Conservation (phyloP, 495 filamentous ascomycete genomes). For the Hypoxylon trugodes region DNA sequence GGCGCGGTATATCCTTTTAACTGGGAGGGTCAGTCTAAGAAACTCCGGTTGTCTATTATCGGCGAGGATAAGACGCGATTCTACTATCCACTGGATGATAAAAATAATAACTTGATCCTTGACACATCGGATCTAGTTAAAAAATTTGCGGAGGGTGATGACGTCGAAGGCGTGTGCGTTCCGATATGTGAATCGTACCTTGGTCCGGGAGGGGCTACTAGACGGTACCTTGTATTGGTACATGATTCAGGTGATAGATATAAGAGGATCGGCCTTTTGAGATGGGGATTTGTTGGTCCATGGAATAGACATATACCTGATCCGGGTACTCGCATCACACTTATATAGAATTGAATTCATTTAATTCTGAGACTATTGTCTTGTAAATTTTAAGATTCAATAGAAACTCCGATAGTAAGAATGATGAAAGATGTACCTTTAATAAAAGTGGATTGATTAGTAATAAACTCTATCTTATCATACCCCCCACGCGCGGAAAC, state of each 20-base stretch:
- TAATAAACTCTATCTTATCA: too few relatives aligned
- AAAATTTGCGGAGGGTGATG: not conserved
- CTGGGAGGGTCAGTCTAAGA: not conserved
- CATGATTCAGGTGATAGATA: not conserved
- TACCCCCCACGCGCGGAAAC: too few relatives aligned
- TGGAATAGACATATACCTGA: not conserved
- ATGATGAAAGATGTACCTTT: too few relatives aligned
- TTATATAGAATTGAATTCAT: too few relatives aligned
- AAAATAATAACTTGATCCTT: not conserved
- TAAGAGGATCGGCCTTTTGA: not conserved
- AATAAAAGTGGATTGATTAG: too few relatives aligned
- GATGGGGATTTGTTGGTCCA: too few relatives aligned
- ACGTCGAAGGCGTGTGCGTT: not conserved
- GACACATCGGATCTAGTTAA: not conserved
- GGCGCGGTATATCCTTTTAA: not conserved
- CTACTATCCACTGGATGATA: too few relatives aligned
- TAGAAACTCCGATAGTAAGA: too few relatives aligned
- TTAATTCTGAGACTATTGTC: too few relatives aligned
- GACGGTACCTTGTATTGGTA: not conserved
- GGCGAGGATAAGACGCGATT: too few relatives aligned
- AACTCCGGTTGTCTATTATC: not conserved
- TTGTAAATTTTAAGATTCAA: too few relatives aligned
- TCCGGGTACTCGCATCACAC: not conserved
- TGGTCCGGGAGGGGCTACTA: not conserved
- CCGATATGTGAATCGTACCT: not conserved